Evolutionary conservation across 805 yeast species (phyloP).

Genomic region (Tetrapisispora iriomotensis): DNA sequence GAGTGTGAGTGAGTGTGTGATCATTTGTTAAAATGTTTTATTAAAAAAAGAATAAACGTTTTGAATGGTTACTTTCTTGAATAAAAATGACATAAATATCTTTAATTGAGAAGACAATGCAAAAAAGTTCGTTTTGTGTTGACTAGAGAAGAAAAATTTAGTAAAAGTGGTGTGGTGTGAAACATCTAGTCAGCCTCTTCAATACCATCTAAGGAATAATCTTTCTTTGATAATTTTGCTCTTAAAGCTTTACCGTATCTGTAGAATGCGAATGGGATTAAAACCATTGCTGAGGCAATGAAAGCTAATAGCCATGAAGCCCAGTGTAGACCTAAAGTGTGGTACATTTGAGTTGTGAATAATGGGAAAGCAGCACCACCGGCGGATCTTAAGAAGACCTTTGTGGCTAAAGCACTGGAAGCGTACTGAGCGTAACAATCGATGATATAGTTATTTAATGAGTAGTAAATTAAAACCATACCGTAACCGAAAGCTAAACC

Average conservation of each 20-base stretch:
- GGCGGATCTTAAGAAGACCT: slow-evolving; percentile 68
- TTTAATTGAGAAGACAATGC: too few relatives aligned
- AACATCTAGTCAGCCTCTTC: too few relatives aligned
- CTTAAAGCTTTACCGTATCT: slow-evolving; percentile 56
- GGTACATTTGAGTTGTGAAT: slow-evolving; percentile 74
- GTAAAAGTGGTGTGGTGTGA: too few relatives aligned
- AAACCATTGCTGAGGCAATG: slow-evolving; percentile 65
- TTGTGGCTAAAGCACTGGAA: slow-evolving; percentile 72
- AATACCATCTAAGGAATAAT: slow-evolving; percentile 37
- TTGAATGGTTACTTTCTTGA: too few relatives aligned
- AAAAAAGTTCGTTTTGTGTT: too few relatives aligned
- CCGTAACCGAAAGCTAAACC: slow-evolving; percentile 78
- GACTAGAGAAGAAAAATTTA: too few relatives aligned
- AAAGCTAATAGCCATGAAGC: slow-evolving; percentile 73
- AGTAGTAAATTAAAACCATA: slow-evolving; percentile 64
- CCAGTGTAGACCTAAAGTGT: slow-evolving; percentile 66
- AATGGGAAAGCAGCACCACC: slow-evolving; percentile 85
- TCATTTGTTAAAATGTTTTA: too few relatives aligned
- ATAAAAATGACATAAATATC: too few relatives aligned
- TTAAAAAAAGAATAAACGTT: too few relatives aligned
- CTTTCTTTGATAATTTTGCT: slow-evolving; percentile 55
- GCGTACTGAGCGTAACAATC: slow-evolving; percentile 81
- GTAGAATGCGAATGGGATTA: slow-evolving; percentile 63
- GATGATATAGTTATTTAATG: slow-evolving; percentile 75
- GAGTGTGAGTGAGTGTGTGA: too few relatives aligned